These are phyloP conservation scores for Cryphonectria japonica DNA, from an alignment of 2,329 filamentous ascomycete genomes.

Conservation along the genomic window DNA sequence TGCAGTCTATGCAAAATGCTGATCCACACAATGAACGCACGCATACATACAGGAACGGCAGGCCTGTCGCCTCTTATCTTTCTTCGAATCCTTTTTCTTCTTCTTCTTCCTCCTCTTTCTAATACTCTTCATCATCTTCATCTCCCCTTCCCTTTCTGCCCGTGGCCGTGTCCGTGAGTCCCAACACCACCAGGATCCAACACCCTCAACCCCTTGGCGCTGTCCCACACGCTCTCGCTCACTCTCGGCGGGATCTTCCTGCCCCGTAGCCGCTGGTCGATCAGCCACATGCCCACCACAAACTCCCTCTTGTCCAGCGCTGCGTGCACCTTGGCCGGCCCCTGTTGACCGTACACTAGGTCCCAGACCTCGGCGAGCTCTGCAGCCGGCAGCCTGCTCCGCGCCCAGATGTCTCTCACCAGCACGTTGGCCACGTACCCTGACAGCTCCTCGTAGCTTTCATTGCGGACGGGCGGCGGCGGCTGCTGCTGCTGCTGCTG, in stretches of 20 bases:
- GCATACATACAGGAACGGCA: background rate
- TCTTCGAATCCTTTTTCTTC: too few relatives aligned
- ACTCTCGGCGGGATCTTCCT: conserved; percentile 75
- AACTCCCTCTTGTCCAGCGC: conserved; percentile 71
- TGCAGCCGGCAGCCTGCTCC: conserved; percentile 68
- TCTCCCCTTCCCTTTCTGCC: conserved; percentile 31
- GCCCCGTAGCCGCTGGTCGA: conserved; percentile 80
- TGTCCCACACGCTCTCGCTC: conserved; percentile 75
- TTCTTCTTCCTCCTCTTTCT: background rate
- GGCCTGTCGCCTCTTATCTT: too few relatives aligned
- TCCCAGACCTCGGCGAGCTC: conserved; percentile 79
- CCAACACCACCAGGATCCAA: conserved; percentile 32
- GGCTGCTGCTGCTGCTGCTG: conserved; percentile 3
- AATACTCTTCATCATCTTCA: background rate
- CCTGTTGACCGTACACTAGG: conserved; percentile 63
- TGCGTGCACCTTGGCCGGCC: conserved; percentile 44
- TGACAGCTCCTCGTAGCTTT: conserved; percentile 36
- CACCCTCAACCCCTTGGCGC: conserved; percentile 56
- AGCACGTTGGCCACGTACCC: conserved; percentile 69
- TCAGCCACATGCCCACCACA: conserved; percentile 80
- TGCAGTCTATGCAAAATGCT: conserved; percentile 11
- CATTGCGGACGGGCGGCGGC: conserved; percentile 9
- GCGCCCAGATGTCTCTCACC: conserved; percentile 74
- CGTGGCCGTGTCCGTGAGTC: background rate
- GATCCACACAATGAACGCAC: background rate